Base-by-base conservation (phyloP, 164 flowering plant genomes). In the Annona cherimola region DNA sequence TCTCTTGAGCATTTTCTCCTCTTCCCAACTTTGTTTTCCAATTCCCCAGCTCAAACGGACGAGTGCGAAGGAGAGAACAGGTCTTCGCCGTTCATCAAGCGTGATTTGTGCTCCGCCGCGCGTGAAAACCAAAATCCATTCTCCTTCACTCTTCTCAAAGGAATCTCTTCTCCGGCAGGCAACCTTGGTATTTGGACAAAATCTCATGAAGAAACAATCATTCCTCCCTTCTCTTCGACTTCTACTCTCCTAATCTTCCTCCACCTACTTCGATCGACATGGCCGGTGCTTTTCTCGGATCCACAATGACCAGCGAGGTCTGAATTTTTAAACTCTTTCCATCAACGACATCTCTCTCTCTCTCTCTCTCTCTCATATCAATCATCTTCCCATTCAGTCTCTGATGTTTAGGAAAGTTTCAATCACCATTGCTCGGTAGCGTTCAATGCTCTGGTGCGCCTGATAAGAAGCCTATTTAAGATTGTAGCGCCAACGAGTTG, bases 231-330 rank as follows among this genome's bases (percentile, higher is more conserved):
- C 57, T 50, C 14, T 50, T 50, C 54, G 9, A 11, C 55, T 50
- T 45, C 54, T 11, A 5, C 11, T 45, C 54, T 45, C 55, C 55
- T 46, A 6, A 8, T 46, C 12, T 46, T 46, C 55, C 57, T 50
- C 57, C 16, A 9, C 14, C 18, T 50, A 5, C 0, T 50, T 50
- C 9, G 11, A 26, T 35, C 41, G 5, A 62, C 35, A 62, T 62
- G 65, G 69, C 44, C 45, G 40, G 9, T 40, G 45, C 61, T 61
- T 61, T 20, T 59, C 63, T 42, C 65, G 65, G 65, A 62, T 62
- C 65, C 35, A 12, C 65, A 35, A 35, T 62, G 14, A 20, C 65
- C 65, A 20, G 42, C 35, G 65, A 62, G 2, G 65, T 62, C 14
- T 62, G 35, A 14, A 20, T 39, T 35, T 26, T 62, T 3, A 61